A percentile compares a stretch with the other conserved stretches of the same genome.
phyloP scores from a whole-genome alignment of 2,329 filamentous ascomycete genomes.

The Exophiala phaeomuriformis region DNA sequence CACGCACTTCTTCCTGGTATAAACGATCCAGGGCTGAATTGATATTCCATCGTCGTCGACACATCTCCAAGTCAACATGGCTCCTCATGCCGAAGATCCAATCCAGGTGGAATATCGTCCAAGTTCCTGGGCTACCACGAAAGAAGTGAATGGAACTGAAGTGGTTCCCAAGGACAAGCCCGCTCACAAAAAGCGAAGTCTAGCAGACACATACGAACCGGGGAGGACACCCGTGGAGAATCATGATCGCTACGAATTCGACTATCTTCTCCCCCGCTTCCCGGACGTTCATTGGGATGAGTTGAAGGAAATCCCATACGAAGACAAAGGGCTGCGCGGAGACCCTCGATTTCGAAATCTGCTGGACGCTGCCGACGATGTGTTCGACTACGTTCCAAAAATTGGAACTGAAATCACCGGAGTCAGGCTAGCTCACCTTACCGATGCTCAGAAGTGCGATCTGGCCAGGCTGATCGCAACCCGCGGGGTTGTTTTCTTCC shows the following conservation, averaged over 20 bases:
- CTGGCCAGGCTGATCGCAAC: slow-evolving; percentile 61
- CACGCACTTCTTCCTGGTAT: too few species aligned
- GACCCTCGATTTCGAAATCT: slow-evolving; percentile 49
- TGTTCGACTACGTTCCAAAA: slow-evolving; percentile 41
- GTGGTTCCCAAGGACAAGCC: not conserved
- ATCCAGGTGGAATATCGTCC: slow-evolving; percentile 1
- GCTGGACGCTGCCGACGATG: slow-evolving; percentile 45
- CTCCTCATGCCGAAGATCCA: slow-evolving; percentile 16
- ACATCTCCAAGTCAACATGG: slow-evolving; percentile 5
- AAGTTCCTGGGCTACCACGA: not conserved
- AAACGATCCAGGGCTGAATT: too few species aligned
- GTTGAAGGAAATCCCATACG: slow-evolving; percentile 43
- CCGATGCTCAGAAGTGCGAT: slow-evolving; percentile 58
- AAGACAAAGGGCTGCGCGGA: slow-evolving; percentile 50
- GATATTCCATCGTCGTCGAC: not conserved
- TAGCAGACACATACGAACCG: slow-evolving; percentile 36
- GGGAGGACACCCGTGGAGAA: slow-evolving; percentile 42
- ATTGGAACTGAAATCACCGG: slow-evolving; percentile 39
- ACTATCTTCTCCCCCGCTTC: slow-evolving; percentile 48
- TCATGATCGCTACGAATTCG: slow-evolving; percentile 46
- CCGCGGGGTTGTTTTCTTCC: slow-evolving; percentile 63
- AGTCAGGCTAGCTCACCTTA: slow-evolving; percentile 43
- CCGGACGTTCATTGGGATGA: slow-evolving; percentile 48
- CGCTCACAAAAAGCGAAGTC: not conserved
- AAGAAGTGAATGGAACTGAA: not conserved